phyloP scores from a whole-genome alignment of 225 moss, liverwort and hornwort genomes.

The Marchantia polymorpha region DNA sequence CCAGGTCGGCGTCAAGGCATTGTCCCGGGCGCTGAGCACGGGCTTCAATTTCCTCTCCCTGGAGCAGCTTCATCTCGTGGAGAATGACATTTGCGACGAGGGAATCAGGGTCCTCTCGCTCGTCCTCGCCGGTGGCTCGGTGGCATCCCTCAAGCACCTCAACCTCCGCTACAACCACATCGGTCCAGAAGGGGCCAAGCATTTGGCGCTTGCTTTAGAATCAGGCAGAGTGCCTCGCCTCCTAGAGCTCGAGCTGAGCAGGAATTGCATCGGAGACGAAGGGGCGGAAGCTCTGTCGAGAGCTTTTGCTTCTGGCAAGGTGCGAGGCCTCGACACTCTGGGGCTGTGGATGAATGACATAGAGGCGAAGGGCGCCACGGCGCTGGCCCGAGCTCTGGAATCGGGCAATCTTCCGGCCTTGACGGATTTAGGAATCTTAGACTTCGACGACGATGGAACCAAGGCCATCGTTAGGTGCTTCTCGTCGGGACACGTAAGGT shows the following conservation, averaged over 20 bases:
- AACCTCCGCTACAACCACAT: conserved; percentile 14
- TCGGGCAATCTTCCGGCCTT: conserved; percentile 17
- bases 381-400: conserved; percentile 13
- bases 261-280: conserved; percentile 19
- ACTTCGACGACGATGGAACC: conserved; percentile 19
- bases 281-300: conserved; percentile 16
- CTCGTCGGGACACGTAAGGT: conserved; percentile 4
- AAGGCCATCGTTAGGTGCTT: conserved; percentile 9
- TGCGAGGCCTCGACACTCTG: conserved; percentile 13
- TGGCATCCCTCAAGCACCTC: conserved; percentile 7
- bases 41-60: neutral
- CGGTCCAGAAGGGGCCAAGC: neutral
- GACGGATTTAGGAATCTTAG: conserved; percentile 15
- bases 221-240: conserved; percentile 4
- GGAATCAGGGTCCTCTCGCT: neutral
- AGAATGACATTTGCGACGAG: conserved; percentile 13
- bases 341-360: conserved; percentile 21
- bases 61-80: conserved; percentile 22
- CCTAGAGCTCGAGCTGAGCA: conserved; percentile 14
- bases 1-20: conserved; percentile 10
- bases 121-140: neutral
- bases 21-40: neutral
- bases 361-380: conserved; percentile 12
- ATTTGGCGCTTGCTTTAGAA: conserved; percentile 14
- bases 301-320: conserved; percentile 6